Percentiles rank a stretch among this genome's conserved stretches.
These are phyloP conservation scores for Metschnikowia koreensis DNA, from an alignment of 805 yeast species.

Conservation along the genomic window DNA sequence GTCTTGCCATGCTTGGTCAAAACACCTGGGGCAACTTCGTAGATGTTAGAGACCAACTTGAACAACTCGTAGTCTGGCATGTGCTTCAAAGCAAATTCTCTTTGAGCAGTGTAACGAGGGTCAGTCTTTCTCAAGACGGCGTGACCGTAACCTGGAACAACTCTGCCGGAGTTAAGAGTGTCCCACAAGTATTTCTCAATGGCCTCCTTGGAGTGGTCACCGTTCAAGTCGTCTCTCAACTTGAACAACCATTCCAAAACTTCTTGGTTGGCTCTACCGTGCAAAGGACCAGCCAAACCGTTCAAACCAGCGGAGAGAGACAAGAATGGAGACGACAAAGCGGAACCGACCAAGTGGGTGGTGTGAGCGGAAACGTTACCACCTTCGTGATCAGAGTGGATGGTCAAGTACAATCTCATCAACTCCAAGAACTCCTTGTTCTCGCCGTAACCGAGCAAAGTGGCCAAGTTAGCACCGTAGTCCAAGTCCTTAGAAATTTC, in stretches of 20 bases:
- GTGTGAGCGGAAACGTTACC: slow-evolving; percentile 83
- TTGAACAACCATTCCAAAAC: slow-evolving; percentile 71
- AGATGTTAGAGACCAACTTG: slow-evolving; percentile 62
- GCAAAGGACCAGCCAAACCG: slow-evolving; percentile 85
- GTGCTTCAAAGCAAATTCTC: slow-evolving; percentile 61
- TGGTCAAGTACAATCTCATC: slow-evolving; percentile 68
- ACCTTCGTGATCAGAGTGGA: slow-evolving; percentile 82
- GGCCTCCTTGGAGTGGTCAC: slow-evolving; percentile 50
- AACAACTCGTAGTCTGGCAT: slow-evolving; percentile 64
- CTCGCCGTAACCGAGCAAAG: slow-evolving; percentile 58
- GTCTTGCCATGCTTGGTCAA: slow-evolving; percentile 78
- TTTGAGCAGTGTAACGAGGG: slow-evolving; percentile 75
- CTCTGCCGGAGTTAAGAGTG: slow-evolving; percentile 68
- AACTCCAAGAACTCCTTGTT: slow-evolving; percentile 63
- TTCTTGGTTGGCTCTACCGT: slow-evolving; percentile 84
- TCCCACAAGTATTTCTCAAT: slow-evolving; percentile 71
- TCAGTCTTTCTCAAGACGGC: slow-evolving; percentile 83
- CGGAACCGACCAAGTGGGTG: slow-evolving; percentile 80
- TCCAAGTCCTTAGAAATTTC: slow-evolving; percentile 54
- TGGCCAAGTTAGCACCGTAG: slow-evolving; percentile 71
- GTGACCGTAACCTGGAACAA: slow-evolving; percentile 87
- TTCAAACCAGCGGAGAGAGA: slow-evolving; percentile 76
- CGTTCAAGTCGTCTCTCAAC: slow-evolving; percentile 63
- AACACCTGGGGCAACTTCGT: slow-evolving; percentile 72
- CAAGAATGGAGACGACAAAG: slow-evolving; percentile 72